Percentiles rank a stretch among this genome's conserved stretches.
phyloP scores from a whole-genome alignment of 495 filamentous ascomycete genomes.

The Neurospora sublineolata region DNA sequence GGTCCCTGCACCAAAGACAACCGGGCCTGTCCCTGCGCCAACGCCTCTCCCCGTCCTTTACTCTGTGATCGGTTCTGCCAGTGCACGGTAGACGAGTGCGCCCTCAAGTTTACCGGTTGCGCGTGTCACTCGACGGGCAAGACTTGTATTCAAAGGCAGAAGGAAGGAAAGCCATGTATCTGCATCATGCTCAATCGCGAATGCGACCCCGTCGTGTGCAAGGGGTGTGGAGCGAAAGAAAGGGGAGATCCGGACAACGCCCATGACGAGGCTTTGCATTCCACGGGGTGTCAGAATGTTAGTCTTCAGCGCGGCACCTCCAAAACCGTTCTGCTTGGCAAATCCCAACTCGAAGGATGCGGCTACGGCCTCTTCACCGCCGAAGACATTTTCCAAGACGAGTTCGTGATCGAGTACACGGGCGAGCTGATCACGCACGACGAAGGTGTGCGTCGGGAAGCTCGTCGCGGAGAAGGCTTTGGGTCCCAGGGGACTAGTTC shows the following conservation, averaged over 20 bases:
- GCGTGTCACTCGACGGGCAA: constrained; percentile 42
- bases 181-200: constrained; percentile 53
- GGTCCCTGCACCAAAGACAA: constrained; percentile 34
- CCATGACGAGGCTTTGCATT: constrained; percentile 38
- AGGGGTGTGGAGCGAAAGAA: constrained; percentile 50
- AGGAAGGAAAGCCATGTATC: constrained; percentile 40
- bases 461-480: constrained; percentile 48
- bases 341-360: constrained; percentile 42
- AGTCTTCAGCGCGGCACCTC: constrained; percentile 47
- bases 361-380: constrained; percentile 58
- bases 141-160: constrained; percentile 38
- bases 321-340: constrained; percentile 50
- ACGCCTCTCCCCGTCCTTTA: constrained; percentile 27
- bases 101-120: constrained; percentile 55
- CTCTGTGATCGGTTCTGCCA: constrained; percentile 58
- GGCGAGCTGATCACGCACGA: constrained; percentile 55
- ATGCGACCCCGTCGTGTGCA: constrained; percentile 60
- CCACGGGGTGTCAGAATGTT: constrained; percentile 49
- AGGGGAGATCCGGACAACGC: constrained; percentile 49
- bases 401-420: constrained; percentile 61
- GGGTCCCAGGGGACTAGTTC: constrained; percentile 49
- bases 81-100: constrained; percentile 47
- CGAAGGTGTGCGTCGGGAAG: constrained; percentile 47
- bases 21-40: constrained; percentile 40
- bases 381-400: constrained; percentile 46